These are phyloP conservation scores for Cyathus striatus DNA, from an alignment of 768 basidiomycete genomes.

Conservation along the genomic window DNA sequence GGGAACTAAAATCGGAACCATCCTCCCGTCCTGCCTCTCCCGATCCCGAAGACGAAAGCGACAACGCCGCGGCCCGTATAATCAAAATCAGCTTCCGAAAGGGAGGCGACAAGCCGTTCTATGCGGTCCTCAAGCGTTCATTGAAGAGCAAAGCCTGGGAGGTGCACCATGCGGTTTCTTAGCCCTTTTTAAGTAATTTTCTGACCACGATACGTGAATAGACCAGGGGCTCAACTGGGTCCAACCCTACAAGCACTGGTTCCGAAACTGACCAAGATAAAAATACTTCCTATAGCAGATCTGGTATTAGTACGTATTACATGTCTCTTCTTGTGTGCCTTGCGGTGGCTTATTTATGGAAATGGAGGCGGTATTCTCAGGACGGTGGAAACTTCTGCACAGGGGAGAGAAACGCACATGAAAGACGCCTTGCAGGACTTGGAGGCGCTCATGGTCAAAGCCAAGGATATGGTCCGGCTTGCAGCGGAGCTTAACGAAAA, in stretches of 20 bases:
- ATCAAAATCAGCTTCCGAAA: constrained; percentile 88
- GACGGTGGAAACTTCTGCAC: constrained; percentile 63
- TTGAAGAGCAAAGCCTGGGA: constrained; percentile 76
- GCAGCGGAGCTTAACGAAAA: constrained; percentile 86
- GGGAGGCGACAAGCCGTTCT: constrained; percentile 84
- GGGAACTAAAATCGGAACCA: constrained; percentile 53
- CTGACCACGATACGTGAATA: no score
- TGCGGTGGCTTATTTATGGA: not conserved
- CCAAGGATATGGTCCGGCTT: constrained; percentile 87
- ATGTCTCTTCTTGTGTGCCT: not conserved
- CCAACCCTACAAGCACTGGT: not conserved
- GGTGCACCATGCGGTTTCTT: no score
- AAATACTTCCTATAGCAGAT: constrained; percentile 26
- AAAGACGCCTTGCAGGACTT: constrained; percentile 79
- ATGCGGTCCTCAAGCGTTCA: constrained; percentile 67
- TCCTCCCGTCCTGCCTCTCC: constrained; percentile 59
- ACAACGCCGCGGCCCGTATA: constrained; percentile 35
- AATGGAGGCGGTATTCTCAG: constrained; percentile 75
- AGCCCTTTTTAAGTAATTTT: no score
- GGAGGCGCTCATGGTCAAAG: constrained; percentile 86
- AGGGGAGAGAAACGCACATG: constrained; percentile 61
- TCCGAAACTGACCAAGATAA: constrained; percentile 6
- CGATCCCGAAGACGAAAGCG: no score
- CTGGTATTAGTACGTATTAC: constrained; percentile 45
- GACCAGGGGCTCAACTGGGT: not conserved